phyloP scores from a whole-genome alignment of 2,329 filamentous ascomycete species.

The Fusarium sp. region DNA sequence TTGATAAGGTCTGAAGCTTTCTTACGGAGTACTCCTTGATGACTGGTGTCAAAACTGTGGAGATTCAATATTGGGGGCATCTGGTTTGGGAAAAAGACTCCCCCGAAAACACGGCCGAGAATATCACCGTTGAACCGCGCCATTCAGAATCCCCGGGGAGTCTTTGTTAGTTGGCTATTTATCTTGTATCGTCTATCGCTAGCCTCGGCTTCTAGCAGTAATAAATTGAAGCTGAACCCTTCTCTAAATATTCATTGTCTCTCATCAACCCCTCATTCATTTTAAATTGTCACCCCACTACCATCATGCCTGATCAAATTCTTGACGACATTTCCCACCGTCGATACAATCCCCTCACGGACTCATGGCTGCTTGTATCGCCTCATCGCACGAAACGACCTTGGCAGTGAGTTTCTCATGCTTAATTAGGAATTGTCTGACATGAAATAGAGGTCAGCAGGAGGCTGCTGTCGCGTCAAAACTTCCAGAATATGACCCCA shows the following conservation, averaged over 20 bases:
- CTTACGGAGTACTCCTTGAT: background rate
- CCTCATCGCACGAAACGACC: conserved; percentile 96
- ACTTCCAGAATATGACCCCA: conserved; percentile 82
- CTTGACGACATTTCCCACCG: conserved; percentile 97
- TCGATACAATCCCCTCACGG: conserved; percentile 89
- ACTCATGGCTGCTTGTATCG: conserved; percentile 92
- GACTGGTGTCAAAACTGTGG: background rate
- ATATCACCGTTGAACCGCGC: conserved; percentile 34
- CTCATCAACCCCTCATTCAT: background rate
- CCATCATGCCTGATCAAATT: conserved; percentile 74
- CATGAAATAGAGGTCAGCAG: conserved; percentile 71
- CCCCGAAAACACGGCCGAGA: conserved; percentile 39
- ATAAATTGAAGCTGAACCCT: conserved; percentile 10
- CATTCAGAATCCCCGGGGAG: conserved; percentile 23
- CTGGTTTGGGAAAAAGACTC: conserved; percentile 11
- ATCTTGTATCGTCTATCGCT: background rate
- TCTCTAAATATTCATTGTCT: background rate
- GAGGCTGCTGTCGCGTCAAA: conserved; percentile 73
- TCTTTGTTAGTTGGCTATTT: conserved; percentile 18
- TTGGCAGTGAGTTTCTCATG: conserved; percentile 79
- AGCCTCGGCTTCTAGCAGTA: background rate
- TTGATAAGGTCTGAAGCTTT: background rate
- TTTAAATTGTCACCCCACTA: conserved; percentile 24
- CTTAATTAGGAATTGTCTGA: background rate
- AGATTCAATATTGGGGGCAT: background rate